phyloP scores from a whole-genome alignment of 2,329 filamentous ascomycete species.

The Microcera coccophila region DNA sequence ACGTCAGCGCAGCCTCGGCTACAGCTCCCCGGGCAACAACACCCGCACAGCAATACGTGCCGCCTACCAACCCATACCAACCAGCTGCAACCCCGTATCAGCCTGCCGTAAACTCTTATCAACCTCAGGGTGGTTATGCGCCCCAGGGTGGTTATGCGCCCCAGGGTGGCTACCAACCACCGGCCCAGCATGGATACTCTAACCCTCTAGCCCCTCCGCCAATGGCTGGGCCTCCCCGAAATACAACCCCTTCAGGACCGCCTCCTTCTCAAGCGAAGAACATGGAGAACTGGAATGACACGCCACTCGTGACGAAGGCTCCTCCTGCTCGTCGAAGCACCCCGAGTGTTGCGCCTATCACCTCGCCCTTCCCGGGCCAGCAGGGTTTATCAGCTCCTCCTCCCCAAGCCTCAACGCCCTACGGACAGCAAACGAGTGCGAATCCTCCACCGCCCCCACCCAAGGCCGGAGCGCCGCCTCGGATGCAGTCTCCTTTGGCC shows the following conservation, averaged over 20 bases:
- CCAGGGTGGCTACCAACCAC: conserved; percentile 53
- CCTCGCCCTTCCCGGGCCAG: conserved; percentile 72
- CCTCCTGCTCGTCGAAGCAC: conserved; percentile 67
- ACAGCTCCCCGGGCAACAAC: conserved; percentile 10
- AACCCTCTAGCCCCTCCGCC: conserved; percentile 33
- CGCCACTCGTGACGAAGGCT: conserved; percentile 76
- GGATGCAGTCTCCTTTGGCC: conserved; percentile 68
- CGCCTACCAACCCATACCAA: conserved; percentile 36
- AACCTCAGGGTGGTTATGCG: conserved; percentile 25
- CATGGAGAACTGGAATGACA: conserved; percentile 88
- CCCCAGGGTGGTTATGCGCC: conserved; percentile 21
- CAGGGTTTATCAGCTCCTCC: conserved; percentile 54
- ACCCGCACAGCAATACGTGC: conserved; percentile 35
- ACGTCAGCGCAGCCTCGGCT: conserved; percentile 33
- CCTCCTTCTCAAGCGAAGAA: conserved; percentile 69
- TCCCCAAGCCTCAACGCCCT: conserved; percentile 49
- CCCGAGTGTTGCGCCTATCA: conserved; percentile 64
- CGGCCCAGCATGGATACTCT: conserved; percentile 38
- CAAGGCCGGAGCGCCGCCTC: conserved; percentile 67
- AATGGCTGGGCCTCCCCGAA: conserved; percentile 47
- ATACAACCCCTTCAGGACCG: conserved; percentile 62
- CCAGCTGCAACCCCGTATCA: conserved; percentile 36
- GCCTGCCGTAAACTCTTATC: conserved; percentile 36
- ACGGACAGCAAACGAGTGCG: conserved; percentile 57
- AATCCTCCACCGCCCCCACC: conserved; percentile 80